A percentile compares a stretch with the other conserved stretches of the same genome.
Evolutionary conservation across 2,329 filamentous ascomycete species (phyloP).

Genomic region (Cercospora sp.): DNA sequence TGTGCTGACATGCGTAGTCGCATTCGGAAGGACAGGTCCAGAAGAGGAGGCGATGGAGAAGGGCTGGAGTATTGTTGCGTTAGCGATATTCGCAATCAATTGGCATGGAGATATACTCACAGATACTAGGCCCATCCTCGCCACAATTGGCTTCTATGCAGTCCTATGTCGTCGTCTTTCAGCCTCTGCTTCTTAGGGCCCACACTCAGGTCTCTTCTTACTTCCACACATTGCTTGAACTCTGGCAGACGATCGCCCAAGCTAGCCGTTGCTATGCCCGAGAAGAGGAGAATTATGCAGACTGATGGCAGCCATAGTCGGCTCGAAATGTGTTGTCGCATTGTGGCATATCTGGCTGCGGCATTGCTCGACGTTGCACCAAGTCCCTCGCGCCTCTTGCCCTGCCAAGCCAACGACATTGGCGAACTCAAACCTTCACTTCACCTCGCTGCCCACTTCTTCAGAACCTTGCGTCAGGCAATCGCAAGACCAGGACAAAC

Average conservation of each 20-base stretch:
- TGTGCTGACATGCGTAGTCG: conserved; percentile 96
- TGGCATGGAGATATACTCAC: conserved; percentile 53
- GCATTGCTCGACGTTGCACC: conserved; percentile 6
- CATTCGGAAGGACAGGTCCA: conserved; percentile 94
- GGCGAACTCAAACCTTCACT: conserved; percentile 2
- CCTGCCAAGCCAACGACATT: background rate
- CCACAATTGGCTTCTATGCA: conserved; percentile 80
- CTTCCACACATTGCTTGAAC: conserved; percentile 83
- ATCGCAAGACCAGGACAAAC: background rate
- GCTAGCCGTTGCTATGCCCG: conserved; percentile 57
- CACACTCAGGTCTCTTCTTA: conserved; percentile 42
- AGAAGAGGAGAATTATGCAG: conserved; percentile 20
- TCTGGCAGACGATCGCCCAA: conserved; percentile 81
- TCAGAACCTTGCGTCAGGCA: background rate
- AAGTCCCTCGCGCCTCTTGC: background rate
- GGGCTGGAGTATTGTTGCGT: conserved; percentile 54
- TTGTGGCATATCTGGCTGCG: conserved; percentile 30
- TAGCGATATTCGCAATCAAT: background rate
- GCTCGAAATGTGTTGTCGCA: conserved; percentile 26
- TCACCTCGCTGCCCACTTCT: background rate
- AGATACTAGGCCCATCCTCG: conserved; percentile 64
- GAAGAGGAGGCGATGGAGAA: conserved; percentile 81
- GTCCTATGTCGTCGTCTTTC: conserved; percentile 54
- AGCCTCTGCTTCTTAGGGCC: conserved; percentile 1
- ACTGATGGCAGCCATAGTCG: conserved; percentile 26